These are phyloP conservation scores for Boletus rubescentipes DNA, from an alignment of 768 basidiomycete genomes.

Conservation along the genomic window DNA sequence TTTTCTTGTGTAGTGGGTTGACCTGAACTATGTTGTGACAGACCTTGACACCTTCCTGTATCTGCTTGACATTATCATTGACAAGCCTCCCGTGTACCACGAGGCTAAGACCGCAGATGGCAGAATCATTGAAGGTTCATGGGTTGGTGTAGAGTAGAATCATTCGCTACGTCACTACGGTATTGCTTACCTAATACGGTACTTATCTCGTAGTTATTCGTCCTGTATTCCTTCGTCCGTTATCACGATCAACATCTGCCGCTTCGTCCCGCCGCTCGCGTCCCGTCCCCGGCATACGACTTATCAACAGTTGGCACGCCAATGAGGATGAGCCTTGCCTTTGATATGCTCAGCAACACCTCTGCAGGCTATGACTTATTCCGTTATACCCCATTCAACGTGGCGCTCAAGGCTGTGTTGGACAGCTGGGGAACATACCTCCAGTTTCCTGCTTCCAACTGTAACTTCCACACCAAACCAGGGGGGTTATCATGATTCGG, in stretches of 20 bases:
- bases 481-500: background rate
- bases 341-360: conserved; percentile 25
- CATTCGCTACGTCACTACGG: no score
- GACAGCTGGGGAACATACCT: conserved; percentile 4
- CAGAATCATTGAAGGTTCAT: conserved; percentile 12
- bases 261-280: no score
- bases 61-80: background rate
- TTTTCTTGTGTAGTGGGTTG: background rate
- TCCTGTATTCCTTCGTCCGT: no score
- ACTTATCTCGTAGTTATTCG: no score
- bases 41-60: background rate
- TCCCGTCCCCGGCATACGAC: no score
- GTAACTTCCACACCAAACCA: background rate
- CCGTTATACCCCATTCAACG: conserved; percentile 6
- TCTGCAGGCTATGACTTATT: conserved; percentile 18
- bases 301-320: conserved; percentile 22
- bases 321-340: conserved; percentile 8
- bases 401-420: background rate
- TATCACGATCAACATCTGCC: no score
- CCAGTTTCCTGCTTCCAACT: background rate
- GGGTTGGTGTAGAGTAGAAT: no score
- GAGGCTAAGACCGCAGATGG: background rate
- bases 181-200: no score
- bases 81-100: background rate
- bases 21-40: background rate